A percentile compares a stretch with the other conserved stretches of the same genome.
phyloP scores from a whole-genome alignment of 306 rosid species.

The Prunus mongolica region DNA sequence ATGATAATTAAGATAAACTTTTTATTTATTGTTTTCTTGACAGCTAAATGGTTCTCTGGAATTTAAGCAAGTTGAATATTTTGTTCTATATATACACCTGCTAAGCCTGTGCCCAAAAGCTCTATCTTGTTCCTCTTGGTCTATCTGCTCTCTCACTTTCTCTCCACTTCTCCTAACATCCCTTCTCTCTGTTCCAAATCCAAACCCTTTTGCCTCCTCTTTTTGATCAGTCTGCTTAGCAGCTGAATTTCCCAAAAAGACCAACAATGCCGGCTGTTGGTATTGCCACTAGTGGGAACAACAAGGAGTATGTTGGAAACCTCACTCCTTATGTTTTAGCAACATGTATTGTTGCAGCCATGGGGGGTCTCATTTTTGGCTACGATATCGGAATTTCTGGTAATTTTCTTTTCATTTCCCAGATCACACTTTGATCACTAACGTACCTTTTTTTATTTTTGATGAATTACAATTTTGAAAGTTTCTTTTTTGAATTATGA shows the following conservation, averaged over 20 bases:
- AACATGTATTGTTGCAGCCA: constrained; percentile 86
- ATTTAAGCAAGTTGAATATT: not conserved
- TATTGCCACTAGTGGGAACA: constrained; percentile 20
- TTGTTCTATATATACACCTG: constrained; percentile 25
- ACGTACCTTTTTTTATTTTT: no score
- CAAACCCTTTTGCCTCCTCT: not conserved
- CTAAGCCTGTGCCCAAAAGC: constrained; percentile 1
- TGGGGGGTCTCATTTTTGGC: constrained; percentile 97
- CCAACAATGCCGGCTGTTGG: constrained; percentile 68
- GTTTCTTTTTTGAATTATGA: not conserved
- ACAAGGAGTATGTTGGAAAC: constrained; percentile 62
- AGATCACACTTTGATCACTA: not conserved
- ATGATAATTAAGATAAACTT: not conserved
- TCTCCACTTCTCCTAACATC: no score
- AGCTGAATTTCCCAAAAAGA: not conserved
- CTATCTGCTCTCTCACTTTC: not conserved
- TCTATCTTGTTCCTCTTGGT: constrained; percentile 10
- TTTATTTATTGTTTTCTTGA: constrained; percentile 6
- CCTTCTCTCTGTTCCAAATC: not conserved
- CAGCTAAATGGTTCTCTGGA: constrained; percentile 26
- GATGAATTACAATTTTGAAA: no score
- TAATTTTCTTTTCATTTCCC: not conserved
- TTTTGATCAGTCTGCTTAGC: not conserved
- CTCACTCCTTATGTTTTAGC: constrained; percentile 64
- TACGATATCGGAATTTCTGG: constrained; percentile 97